Base-by-base conservation (phyloP, 2,329 filamentous ascomycete genomes). In the Grosmannia clavigera region DNA sequence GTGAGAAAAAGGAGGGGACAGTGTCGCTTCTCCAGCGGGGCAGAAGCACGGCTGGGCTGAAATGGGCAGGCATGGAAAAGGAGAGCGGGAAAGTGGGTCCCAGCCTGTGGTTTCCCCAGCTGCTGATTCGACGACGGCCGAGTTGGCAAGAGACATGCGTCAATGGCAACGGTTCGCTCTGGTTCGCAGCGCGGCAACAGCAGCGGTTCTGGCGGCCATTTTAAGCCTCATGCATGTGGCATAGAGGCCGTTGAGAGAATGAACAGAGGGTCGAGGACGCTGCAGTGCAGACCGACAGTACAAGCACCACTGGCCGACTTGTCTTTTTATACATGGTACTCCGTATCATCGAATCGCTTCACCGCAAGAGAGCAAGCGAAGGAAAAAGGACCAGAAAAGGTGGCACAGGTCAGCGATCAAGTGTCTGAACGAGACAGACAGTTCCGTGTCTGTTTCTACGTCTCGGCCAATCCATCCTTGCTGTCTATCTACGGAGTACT, bases 1-100 rank as follows among this genome's bases (percentile, higher is more conserved):
- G 57, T 51, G 59, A 22, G 51, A 55, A 55, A 61, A 63, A 61
- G 60, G 61, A 58, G 60, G 60, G 60, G 61, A 59, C 57, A 48
- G 58, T 33, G 27, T 55, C 31, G 38, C 40, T 56, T 55, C 52
- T 56, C 53, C 58, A 56, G 53, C 53, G 58, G 58, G 53, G 53
- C 58, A 60, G 51, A 46, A n/a, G 38, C 9, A 48, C 50, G 57
- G 57, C 57, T 59, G 57, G 58, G 58, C 57, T 54, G 50, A 50
- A 58, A 25, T 35, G 40, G 40, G 27, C 25, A 29, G 19, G 55
- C 43, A 25, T 50, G 35, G 56, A 52, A 51, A 38, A 51, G 56
- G 33, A 58, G 57, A 43, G 40, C 38, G 29, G 40, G 12, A 55
- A 60, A 56, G 58, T 25, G 58, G 58, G 52, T 12, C 43, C 12